A percentile compares a stretch with the other conserved stretches of the same genome.
phyloP scores from a whole-genome alignment of 495 filamentous ascomycete species.

The Penicillium crystallinum region DNA sequence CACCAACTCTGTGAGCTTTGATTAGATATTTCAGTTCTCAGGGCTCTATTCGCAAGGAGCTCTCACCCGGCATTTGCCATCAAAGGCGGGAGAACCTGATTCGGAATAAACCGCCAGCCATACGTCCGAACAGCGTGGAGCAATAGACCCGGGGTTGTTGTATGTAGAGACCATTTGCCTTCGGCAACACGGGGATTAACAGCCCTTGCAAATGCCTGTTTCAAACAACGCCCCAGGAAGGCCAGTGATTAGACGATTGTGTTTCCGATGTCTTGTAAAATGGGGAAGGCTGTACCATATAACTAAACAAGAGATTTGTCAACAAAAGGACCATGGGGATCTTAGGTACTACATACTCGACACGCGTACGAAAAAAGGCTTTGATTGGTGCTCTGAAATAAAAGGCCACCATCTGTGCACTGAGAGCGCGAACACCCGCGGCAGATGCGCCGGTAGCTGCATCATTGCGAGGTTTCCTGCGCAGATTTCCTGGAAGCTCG shows the following conservation, averaged over 20 bases:
- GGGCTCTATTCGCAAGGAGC: not conserved
- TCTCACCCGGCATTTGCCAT: conserved; percentile 69
- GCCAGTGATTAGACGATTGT: conserved; percentile 21
- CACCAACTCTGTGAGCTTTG: conserved; percentile 55
- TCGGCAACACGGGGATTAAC: conserved; percentile 57
- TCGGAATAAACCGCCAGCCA: conserved; percentile 83
- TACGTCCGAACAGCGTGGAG: conserved; percentile 71
- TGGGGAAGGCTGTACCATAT: conserved; percentile 45
- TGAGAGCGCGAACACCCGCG: conserved; percentile 73
- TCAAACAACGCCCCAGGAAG: not conserved
- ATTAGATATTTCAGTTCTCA: not conserved
- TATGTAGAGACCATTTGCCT: conserved; percentile 61
- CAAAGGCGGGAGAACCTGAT: conserved; percentile 81
- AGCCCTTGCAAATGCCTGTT: conserved; percentile 60
- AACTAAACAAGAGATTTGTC: conserved; percentile 36
- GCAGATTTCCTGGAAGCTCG: conserved; percentile 13
- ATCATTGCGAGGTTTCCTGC: conserved; percentile 53
- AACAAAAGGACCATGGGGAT: conserved; percentile 10
- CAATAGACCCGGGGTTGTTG: conserved; percentile 73
- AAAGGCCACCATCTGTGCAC: conserved; percentile 73
- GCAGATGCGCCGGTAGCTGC: conserved; percentile 72
- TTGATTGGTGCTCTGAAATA: conserved; percentile 88
- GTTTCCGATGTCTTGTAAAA: not conserved
- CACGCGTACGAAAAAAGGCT: conserved; percentile 80
- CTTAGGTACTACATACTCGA: conserved; percentile 59